Evolutionary conservation across 2,329 filamentous ascomycete species (phyloP), one percentile per base, ranked within the genome.

Genomic region (Colletotrichum higginsianum): DNA sequence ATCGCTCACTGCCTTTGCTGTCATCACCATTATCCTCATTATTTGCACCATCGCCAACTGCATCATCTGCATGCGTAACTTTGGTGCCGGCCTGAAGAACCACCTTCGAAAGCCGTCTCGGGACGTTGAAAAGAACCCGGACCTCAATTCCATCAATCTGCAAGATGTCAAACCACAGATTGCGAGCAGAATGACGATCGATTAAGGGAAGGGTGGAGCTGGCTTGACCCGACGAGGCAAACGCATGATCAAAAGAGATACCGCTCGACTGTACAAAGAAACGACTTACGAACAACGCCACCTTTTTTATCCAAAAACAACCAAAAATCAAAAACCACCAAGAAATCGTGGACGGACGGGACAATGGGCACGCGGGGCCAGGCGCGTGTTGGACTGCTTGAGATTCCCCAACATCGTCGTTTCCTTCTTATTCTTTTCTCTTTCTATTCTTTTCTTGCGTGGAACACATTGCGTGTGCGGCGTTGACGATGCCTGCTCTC

Each of bases 1-100:
- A 78, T 96, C 93, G 18, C 87, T 99, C 78, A 98, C 96, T 6
- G 94, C 95, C 71, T 99, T 99, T 79, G 96, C 96, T 62, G 91
- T 98, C 74, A 92, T 99, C 77, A 98, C 96, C 50, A 94, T 99
- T 71, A 83, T 97, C 38, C 86, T 98, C 72, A 94, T 99, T 76
- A 85, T 98, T 62, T 85, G 95, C 74, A 99, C 96, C 71, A 98
- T 99, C 77, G 83, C 89, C 80, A 95, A 97, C 76, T 95, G 94
- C 49, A 90, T 93, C 78, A 87, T 96, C 77, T 98, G 96, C 87
- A 95, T 94, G 82, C 85, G 88, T 81, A 98, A 98, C 84, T 99
- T 98, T 84, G 90, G 92, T 82, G 92, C 92, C 75, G 96, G 96
- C 11, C 86, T 99, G 72, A 98, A 97, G 85, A 91, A 91, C 12